Conservation (phyloP, 495 filamentous ascomycete genomes). For the Neurospora sp. region DNA sequence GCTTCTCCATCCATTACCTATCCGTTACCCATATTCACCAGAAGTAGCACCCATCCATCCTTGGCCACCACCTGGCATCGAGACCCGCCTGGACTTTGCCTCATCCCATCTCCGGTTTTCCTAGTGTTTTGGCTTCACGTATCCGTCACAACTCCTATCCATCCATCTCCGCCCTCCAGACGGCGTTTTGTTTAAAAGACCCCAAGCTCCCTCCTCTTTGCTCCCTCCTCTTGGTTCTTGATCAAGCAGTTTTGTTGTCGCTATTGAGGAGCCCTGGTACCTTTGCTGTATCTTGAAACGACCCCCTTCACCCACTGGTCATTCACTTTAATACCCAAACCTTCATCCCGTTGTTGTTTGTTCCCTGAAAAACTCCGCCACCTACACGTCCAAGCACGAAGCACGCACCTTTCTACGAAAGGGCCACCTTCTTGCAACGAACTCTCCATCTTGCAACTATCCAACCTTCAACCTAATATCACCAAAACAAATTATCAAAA, state of each 20-base stretch:
- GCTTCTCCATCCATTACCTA: not conserved
- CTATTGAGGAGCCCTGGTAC: slow-evolving; percentile 30
- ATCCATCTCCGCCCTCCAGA: not conserved
- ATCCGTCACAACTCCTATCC: not conserved
- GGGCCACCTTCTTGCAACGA: not conserved
- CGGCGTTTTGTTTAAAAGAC: slow-evolving; percentile 18
- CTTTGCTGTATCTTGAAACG: slow-evolving; percentile 20
- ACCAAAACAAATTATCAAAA: slow-evolving; percentile 18
- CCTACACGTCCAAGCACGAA: not conserved
- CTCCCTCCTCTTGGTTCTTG: not conserved
- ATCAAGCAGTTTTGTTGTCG: slow-evolving; percentile 27
- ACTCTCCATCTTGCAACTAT: not conserved
- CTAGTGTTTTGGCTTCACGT: not conserved
- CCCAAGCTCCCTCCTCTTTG: slow-evolving; percentile 4
- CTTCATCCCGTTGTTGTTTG: not conserved
- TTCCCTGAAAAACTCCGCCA: not conserved
- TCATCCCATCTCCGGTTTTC: slow-evolving; percentile 14
- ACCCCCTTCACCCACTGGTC: not conserved
- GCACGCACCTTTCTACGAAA: not conserved
- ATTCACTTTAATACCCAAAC: not conserved
- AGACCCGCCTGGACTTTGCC: slow-evolving; percentile 12
- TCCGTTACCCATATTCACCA: not conserved
- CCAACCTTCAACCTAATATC: not conserved
- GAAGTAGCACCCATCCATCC: not conserved
- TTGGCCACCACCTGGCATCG: slow-evolving; percentile 5